A percentile compares a stretch with the other conserved stretches of the same genome.
phyloP scores from a whole-genome alignment of 129 eudicot species.

The Flaveria ramosissima region DNA sequence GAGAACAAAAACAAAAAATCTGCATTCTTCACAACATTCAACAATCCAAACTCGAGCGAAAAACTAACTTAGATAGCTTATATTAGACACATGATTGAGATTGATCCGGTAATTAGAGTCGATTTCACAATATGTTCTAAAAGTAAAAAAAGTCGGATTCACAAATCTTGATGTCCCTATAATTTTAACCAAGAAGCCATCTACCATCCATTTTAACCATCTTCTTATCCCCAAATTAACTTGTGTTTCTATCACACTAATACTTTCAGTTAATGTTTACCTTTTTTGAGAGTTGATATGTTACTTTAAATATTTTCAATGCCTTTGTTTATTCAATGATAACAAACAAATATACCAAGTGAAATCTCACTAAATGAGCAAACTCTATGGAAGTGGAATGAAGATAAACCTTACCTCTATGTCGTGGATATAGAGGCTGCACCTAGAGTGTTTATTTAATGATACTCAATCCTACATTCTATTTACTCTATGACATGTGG shows the following conservation, averaged over 20 bases:
- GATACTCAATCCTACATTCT: not conserved
- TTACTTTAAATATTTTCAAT: not conserved
- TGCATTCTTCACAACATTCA: constrained; percentile 19
- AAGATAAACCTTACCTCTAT: too few species aligned
- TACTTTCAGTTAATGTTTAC: not conserved
- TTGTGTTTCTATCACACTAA: not conserved
- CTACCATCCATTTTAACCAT: constrained; percentile 2
- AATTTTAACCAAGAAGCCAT: not conserved
- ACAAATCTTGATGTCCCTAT: constrained; percentile 12
- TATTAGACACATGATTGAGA: constrained; percentile 8
- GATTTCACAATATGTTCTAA: constrained; percentile 8
- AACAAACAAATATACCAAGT: too few species aligned
- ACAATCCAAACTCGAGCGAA: not conserved
- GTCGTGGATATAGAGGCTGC: too few species aligned
- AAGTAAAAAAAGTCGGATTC: not conserved
- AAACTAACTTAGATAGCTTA: constrained; percentile 11
- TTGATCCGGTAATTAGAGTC: constrained; percentile 1
- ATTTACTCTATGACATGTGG: not conserved
- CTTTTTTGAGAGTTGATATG: not conserved
- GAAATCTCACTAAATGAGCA: too few species aligned
- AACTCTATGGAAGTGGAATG: too few species aligned
- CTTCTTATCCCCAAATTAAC: not conserved
- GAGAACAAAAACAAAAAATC: not conserved
- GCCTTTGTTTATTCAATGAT: not conserved
- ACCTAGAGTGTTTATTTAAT: not conserved